Evolutionary conservation across 108 stramenopile species (phyloP).

Genomic region (Nannochloropsis salina): DNA sequence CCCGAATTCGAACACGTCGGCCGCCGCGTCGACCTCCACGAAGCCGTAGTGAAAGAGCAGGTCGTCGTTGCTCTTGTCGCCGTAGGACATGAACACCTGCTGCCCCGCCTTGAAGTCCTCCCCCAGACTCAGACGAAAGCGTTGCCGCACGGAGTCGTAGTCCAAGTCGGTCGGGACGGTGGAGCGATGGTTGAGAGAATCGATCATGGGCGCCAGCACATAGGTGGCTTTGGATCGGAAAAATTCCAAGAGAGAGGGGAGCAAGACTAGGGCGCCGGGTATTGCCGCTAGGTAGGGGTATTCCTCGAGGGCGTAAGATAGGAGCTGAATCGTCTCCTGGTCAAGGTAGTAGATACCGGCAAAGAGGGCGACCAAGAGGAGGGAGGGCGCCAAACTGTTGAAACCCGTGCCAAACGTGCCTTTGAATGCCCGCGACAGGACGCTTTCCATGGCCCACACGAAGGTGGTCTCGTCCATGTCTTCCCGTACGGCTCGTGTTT

Average conservation of each 20-base stretch:
- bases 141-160: neutral
- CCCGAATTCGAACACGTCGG: neutral
- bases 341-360: conserved; percentile 1
- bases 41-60: neutral
- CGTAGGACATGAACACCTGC: conserved; percentile 4
- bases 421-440: conserved; percentile 43
- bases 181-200: neutral
- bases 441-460: conserved; percentile 49
- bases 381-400: conserved; percentile 23
- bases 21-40: neutral
- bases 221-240: neutral
- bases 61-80: neutral
- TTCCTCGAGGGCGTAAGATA: conserved; percentile 1
- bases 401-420: conserved; percentile 34
- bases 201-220: neutral
- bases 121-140: neutral
- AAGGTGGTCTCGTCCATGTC: conserved; percentile 27
- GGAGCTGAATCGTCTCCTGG: neutral
- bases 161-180: conserved; percentile 9
- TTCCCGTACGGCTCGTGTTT: neutral
- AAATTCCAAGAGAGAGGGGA: neutral
- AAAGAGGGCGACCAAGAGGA: neutral
- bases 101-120: neutral
- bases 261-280: neutral
- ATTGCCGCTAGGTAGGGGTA: neutral